phyloP scores from a whole-genome alignment of 257 asterid species.

The Striga asiatica region DNA sequence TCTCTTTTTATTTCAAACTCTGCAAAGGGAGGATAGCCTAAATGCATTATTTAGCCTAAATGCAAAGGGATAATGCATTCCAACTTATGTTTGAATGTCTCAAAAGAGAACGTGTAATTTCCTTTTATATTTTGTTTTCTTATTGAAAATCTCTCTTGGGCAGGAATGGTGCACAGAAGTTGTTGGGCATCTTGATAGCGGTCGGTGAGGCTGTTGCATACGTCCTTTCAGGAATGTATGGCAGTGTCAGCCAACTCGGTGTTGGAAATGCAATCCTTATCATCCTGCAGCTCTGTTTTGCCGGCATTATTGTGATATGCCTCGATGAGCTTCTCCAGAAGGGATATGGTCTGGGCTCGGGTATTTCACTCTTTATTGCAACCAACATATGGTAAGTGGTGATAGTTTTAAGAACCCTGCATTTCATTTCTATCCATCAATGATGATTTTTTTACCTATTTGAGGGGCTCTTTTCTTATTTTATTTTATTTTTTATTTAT shows the following conservation, averaged over 20 bases:
- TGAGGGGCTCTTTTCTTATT: not conserved
- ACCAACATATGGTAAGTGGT: slow-evolving; percentile 65
- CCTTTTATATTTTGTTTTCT: not conserved
- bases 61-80: too few relatives aligned
- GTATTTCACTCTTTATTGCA: slow-evolving; percentile 77
- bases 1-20: not conserved
- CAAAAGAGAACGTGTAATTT: not conserved
- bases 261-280: slow-evolving; percentile 80
- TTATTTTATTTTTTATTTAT: too few relatives aligned
- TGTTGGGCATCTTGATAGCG: slow-evolving; percentile 68
- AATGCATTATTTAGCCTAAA: too few relatives aligned
- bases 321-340: slow-evolving; percentile 78
- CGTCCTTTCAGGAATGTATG: slow-evolving; percentile 82
- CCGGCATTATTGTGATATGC: slow-evolving; percentile 78
- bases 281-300: slow-evolving; percentile 71
- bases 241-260: slow-evolving; percentile 74
- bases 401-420: not conserved
- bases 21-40: too few relatives aligned
- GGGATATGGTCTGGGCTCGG: slow-evolving; percentile 82
- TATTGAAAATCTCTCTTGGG: not conserved
- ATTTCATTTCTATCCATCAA: not conserved
- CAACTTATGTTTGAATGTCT: not conserved
- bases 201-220: slow-evolving; percentile 84
- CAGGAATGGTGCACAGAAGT: slow-evolving; percentile 79
- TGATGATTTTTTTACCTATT: slow-evolving; percentile 3